phyloP scores from a whole-genome alignment of 2,329 filamentous ascomycete genomes.

The Onygena corvina region DNA sequence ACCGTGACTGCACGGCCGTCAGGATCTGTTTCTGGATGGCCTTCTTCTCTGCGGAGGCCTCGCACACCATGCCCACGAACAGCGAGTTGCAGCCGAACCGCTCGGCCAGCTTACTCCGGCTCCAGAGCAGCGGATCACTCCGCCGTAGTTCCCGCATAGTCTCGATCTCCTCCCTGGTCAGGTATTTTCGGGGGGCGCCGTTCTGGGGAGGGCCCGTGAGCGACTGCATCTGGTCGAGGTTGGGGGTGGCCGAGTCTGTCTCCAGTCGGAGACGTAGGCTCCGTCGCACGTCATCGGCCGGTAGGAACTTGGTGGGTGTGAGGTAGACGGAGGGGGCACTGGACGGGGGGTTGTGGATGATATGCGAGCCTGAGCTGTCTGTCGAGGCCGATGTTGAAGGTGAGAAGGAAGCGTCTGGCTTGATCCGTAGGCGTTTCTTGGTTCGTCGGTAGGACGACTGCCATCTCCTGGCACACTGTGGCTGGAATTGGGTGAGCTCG shows the following conservation, averaged over 20 bases:
- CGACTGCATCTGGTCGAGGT: slow-evolving; percentile 32
- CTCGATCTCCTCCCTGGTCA: slow-evolving; percentile 44
- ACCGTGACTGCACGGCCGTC: slow-evolving; percentile 45
- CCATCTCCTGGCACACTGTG: slow-evolving; percentile 29
- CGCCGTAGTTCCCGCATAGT: slow-evolving; percentile 47
- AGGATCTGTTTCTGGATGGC: slow-evolving; percentile 37
- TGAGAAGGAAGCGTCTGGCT: slow-evolving; percentile 42
- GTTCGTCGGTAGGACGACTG: slow-evolving; percentile 41
- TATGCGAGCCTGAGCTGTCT: slow-evolving; percentile 38
- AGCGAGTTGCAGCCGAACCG: slow-evolving; percentile 52
- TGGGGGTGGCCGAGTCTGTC: slow-evolving; percentile 14
- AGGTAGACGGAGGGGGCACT: slow-evolving; percentile 51
- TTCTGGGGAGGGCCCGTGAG: slow-evolving; percentile 29
- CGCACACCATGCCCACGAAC: slow-evolving; percentile 49
- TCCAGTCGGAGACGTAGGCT: slow-evolving; percentile 32
- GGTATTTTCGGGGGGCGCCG: slow-evolving; percentile 37
- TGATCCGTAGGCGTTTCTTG: slow-evolving; percentile 40
- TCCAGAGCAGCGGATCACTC: slow-evolving; percentile 49
- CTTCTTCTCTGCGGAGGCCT: slow-evolving; percentile 41
- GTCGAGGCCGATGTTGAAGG: slow-evolving; percentile 20
- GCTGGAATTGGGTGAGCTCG: slow-evolving; percentile 24
- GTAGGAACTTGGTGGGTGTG: slow-evolving; percentile 54
- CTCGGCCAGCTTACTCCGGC: slow-evolving; percentile 46
- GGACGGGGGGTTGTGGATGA: slow-evolving; percentile 56
- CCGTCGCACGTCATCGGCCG: slow-evolving; percentile 44